phyloP scores from a whole-genome alignment of 805 yeast species.

The Martiniozyma abietophila region DNA sequence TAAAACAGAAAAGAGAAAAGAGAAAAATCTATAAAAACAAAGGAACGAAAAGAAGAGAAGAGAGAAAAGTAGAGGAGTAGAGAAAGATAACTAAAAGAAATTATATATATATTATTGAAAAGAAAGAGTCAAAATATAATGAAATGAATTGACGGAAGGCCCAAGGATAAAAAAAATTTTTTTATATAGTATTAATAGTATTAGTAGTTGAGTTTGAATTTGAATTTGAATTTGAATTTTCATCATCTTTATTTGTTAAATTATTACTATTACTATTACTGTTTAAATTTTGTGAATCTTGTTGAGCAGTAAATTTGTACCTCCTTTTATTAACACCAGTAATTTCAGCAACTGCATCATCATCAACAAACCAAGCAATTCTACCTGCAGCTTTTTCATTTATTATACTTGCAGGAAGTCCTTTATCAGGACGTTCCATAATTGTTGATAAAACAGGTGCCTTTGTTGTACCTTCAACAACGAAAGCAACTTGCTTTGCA shows the following conservation, averaged over 20 bases:
- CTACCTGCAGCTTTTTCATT: constrained; percentile 96
- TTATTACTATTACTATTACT: background rate
- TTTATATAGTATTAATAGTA: background rate
- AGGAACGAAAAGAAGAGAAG: too few species aligned
- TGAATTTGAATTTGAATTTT: too few species aligned
- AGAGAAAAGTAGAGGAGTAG: too few species aligned
- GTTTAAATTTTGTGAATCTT: background rate
- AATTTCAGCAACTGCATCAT: constrained; percentile 79
- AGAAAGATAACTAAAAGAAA: too few species aligned
- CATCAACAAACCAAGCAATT: constrained; percentile 96
- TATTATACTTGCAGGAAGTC: constrained; percentile 86
- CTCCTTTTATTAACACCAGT: constrained; percentile 57
- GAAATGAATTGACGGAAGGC: background rate
- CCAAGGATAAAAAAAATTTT: background rate
- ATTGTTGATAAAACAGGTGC: constrained; percentile 87
- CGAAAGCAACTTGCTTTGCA: constrained; percentile 85
- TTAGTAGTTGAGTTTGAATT: too few species aligned
- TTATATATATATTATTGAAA: too few species aligned
- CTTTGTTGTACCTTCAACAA: constrained; percentile 92
- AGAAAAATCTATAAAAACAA: too few species aligned
- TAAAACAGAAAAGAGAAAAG: too few species aligned
- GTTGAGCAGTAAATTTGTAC: constrained; percentile 40
- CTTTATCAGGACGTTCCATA: constrained; percentile 96
- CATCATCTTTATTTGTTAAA: too few species aligned
- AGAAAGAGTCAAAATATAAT: too few species aligned